phyloP scores from a whole-genome alignment of 208 protist species.

The Novymonas esmeraldas region DNA sequence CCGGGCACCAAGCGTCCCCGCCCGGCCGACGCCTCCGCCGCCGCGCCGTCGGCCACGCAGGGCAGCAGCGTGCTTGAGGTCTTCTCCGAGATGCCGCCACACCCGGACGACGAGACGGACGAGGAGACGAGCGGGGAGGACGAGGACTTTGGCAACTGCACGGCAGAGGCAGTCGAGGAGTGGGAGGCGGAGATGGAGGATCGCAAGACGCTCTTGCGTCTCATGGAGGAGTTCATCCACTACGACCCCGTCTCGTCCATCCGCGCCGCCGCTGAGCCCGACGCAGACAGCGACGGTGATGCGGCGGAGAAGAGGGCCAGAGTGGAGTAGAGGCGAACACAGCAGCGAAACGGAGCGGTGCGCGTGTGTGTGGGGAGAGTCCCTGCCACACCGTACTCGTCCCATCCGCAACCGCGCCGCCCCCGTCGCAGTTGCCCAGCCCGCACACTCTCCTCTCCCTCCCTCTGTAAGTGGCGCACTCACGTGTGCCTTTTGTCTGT shows the following conservation, averaged over 20 bases:
- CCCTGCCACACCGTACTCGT: too few relatives aligned
- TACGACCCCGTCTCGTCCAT: constrained; percentile 29
- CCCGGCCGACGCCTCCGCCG: constrained; percentile 2
- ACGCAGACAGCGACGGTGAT: constrained; percentile 24
- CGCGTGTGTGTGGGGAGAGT: not conserved
- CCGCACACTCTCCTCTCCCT: not conserved
- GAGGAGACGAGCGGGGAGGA: constrained; percentile 55
- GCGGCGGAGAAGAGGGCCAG: constrained; percentile 32
- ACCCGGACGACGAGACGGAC: constrained; percentile 72
- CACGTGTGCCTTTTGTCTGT: too few relatives aligned
- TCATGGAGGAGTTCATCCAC: constrained; percentile 44
- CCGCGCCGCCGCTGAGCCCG: constrained; percentile 35
- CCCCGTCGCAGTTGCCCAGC: not conserved
- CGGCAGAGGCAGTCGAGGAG: constrained; percentile 55
- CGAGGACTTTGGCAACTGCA: constrained; percentile 41
- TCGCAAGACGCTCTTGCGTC: constrained; percentile 58
- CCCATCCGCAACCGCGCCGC: not conserved
- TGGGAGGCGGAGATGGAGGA: constrained; percentile 83
- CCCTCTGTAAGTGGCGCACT: not conserved
- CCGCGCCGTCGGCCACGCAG: constrained; percentile 20
- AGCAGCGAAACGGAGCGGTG: not conserved
- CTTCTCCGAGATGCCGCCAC: constrained; percentile 71
- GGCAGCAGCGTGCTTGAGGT: constrained; percentile 80
- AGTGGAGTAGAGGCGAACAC: constrained; percentile 28
- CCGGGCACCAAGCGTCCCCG: constrained; percentile 34